Conservation (phyloP, 768 basidiomycete genomes). For the Cystofilobasidium bisporidii region DNA sequence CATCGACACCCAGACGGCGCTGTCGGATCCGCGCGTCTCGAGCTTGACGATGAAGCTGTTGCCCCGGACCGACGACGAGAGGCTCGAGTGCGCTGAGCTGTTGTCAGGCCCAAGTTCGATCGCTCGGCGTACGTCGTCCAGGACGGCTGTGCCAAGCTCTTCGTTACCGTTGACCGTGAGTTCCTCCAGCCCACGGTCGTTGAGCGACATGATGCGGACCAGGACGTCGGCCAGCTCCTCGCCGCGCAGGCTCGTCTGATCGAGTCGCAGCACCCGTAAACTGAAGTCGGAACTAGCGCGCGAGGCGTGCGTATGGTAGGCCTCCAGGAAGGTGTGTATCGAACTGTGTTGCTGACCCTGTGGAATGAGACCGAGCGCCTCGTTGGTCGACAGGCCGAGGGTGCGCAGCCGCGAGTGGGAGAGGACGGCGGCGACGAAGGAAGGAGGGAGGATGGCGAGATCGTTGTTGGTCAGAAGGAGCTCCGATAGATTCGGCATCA, state of each 20-base stretch:
- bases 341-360: not conserved
- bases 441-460: not conserved
- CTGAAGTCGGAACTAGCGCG: not conserved
- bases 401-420: slow-evolving; percentile 8
- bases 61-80: not conserved
- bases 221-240: not conserved
- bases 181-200: slow-evolving; percentile 2
- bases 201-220: not conserved
- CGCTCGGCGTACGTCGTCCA: not conserved
- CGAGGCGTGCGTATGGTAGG: not conserved
- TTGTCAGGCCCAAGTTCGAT: not conserved
- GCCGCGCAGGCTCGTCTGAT: slow-evolving; percentile 10
- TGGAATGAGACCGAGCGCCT: not conserved
- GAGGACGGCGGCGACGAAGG: slow-evolving; percentile 9
- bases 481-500: not conserved
- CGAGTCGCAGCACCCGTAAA: slow-evolving; percentile 3
- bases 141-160: not conserved
- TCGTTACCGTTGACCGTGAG: slow-evolving; percentile 21
- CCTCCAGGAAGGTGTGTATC: not conserved
- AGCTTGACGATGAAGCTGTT: slow-evolving; percentile 10
- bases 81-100: not conserved
- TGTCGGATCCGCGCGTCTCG: slow-evolving; percentile 17
- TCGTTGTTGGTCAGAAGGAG: slow-evolving; percentile 23
- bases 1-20: not conserved
- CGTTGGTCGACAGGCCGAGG: slow-evolving; percentile 18